Evolutionary conservation across 345 rosid species (phyloP).

Genomic region (Lenwebbia sp.): DNA sequence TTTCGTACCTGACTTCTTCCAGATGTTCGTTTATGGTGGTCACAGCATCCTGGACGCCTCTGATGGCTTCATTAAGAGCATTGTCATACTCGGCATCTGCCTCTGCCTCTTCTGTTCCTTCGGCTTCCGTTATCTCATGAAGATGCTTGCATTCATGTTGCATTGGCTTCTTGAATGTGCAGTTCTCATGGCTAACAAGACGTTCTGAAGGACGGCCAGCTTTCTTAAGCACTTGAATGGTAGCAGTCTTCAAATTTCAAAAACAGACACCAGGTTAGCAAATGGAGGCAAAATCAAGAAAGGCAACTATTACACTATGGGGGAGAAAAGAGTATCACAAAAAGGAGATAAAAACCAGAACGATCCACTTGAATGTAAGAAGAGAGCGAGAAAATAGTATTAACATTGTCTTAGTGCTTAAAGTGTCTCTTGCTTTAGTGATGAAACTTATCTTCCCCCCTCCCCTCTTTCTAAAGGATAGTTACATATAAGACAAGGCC

Average conservation of each 20-base stretch:
- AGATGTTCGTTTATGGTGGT: constrained; percentile 70
- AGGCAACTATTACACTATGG: background rate
- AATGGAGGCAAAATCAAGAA: background rate
- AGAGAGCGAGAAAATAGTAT: background rate
- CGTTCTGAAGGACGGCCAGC: constrained; percentile 81
- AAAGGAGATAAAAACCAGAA: background rate
- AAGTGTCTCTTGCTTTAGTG: background rate
- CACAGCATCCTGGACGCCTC: constrained; percentile 80
- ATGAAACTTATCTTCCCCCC: background rate
- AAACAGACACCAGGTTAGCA: background rate
- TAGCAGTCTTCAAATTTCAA: constrained; percentile 44
- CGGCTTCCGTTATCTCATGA: constrained; percentile 76
- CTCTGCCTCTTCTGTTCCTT: constrained; percentile 88
- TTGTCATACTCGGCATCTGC: constrained; percentile 80
- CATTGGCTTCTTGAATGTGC: constrained; percentile 58
- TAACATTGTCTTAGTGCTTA: background rate
- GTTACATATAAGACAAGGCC: background rate
- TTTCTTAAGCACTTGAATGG: constrained; percentile 80
- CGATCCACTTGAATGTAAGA: background rate
- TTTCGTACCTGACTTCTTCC: constrained; percentile 76
- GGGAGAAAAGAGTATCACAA: background rate
- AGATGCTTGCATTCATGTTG: constrained; percentile 72
- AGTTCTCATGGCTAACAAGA: constrained; percentile 58
- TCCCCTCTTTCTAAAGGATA: background rate
- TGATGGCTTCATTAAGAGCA: constrained; percentile 79